These are phyloP conservation scores for Aspergillus ostianus DNA, from an alignment of 495 filamentous ascomycete species.

Conservation along the genomic window DNA sequence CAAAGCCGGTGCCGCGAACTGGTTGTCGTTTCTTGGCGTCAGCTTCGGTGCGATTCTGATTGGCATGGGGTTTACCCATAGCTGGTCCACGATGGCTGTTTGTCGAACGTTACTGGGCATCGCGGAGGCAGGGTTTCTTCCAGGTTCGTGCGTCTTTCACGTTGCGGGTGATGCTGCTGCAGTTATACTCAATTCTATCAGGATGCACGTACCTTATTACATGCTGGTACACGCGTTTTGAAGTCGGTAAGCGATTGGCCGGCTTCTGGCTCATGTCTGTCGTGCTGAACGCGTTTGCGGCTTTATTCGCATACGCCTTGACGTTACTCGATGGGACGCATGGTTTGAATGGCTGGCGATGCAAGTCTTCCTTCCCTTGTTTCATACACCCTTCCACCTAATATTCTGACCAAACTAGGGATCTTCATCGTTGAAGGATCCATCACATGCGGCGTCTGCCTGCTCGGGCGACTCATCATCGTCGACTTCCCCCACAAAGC, in stretches of 20 bases:
- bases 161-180: background rate
- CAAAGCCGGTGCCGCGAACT: slow-evolving; percentile 17
- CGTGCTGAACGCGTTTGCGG: slow-evolving; percentile 16
- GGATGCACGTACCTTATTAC: slow-evolving; percentile 19
- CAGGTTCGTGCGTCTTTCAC: slow-evolving; percentile 4
- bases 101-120: slow-evolving; percentile 10
- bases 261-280: slow-evolving; percentile 17
- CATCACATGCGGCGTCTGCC: slow-evolving; percentile 16
- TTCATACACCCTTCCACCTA: background rate
- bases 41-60: slow-evolving; percentile 18
- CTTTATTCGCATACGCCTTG: slow-evolving; percentile 17
- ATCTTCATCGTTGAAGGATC: slow-evolving; percentile 21
- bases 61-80: slow-evolving; percentile 16
- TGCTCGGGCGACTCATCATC: slow-evolving; percentile 14
- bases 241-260: slow-evolving; percentile 18
- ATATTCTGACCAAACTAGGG: slow-evolving; percentile 3
- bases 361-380: background rate
- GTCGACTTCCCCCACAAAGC: slow-evolving; percentile 17
- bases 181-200: background rate
- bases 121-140: slow-evolving; percentile 18
- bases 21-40: slow-evolving; percentile 15
- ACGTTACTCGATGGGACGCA: slow-evolving; percentile 14
- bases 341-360: slow-evolving; percentile 14
- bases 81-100: slow-evolving; percentile 14
- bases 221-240: slow-evolving; percentile 19